A percentile compares a stretch with the other conserved stretches of the same genome.
Conservation (phyloP, 2,329 filamentous ascomycete genomes). For the Dendryphion nanum region DNA sequence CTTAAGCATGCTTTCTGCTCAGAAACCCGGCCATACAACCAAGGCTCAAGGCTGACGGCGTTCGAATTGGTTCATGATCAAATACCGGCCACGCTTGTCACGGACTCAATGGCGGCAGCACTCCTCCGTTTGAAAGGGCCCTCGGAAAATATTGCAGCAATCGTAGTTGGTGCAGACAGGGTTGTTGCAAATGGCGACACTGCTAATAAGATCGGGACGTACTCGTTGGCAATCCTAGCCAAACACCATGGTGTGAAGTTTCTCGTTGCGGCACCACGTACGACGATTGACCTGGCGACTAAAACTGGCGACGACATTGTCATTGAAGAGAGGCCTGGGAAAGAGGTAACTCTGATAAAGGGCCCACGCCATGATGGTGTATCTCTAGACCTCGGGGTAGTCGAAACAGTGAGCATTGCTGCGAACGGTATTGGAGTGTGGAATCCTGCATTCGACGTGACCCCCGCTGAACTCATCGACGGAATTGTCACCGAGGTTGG, state of each 20-base stretch:
- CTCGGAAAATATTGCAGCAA: constrained; percentile 70
- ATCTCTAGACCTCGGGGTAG: constrained; percentile 60
- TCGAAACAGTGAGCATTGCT: constrained; percentile 76
- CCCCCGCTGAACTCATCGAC: constrained; percentile 83
- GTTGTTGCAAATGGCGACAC: constrained; percentile 97
- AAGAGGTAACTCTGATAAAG: constrained; percentile 81
- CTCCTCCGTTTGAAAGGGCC: constrained; percentile 66
- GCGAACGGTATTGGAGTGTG: constrained; percentile 77
- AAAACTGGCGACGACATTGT: constrained; percentile 74
- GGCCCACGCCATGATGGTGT: constrained; percentile 69
- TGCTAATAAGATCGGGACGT: constrained; percentile 98
- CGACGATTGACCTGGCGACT: constrained; percentile 85
- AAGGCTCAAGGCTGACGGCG: constrained; percentile 89
- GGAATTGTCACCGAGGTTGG: constrained; percentile 92
- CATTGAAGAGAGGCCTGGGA: constrained; percentile 81
- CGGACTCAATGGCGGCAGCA: constrained; percentile 93
- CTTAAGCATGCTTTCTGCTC: constrained; percentile 90
- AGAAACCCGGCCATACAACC: constrained; percentile 96
- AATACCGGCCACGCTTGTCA: constrained; percentile 88
- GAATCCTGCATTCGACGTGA: constrained; percentile 98
- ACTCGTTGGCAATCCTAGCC: constrained; percentile 86
- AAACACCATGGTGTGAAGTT: constrained; percentile 88
- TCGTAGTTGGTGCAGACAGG: constrained; percentile 91
- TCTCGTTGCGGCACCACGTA: constrained; percentile 89
- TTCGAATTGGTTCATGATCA: constrained; percentile 94